A percentile compares a stretch with the other conserved stretches of the same genome.
These are phyloP conservation scores for Colletotrichum eleusines DNA, from an alignment of 2,329 filamentous ascomycete genomes.

Conservation along the genomic window DNA sequence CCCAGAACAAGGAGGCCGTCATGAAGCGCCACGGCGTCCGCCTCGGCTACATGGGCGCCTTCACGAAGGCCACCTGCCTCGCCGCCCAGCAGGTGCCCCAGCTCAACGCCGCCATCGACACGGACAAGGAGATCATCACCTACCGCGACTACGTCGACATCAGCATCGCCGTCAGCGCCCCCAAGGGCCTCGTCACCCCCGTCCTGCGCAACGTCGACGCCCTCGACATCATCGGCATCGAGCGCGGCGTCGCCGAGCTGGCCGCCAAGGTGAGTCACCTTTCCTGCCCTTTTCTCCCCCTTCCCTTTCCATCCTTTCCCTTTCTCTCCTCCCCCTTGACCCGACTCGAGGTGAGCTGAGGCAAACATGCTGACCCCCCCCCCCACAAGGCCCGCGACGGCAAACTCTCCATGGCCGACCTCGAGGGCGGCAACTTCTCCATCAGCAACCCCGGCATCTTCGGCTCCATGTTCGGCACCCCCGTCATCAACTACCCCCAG, in stretches of 20 bases:
- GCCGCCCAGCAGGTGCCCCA: constrained; percentile 77
- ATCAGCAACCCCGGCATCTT: constrained; percentile 88
- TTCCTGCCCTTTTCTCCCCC: too few relatives aligned
- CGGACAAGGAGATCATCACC: constrained; percentile 69
- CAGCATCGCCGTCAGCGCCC: constrained; percentile 79
- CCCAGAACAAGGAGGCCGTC: constrained; percentile 71
- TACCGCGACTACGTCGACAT: constrained; percentile 77
- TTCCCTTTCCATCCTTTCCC: too few relatives aligned
- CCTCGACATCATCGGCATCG: constrained; percentile 49
- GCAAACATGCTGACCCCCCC: background rate
- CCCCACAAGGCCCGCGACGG: constrained; percentile 70
- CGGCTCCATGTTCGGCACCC: constrained; percentile 63
- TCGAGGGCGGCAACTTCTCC: constrained; percentile 81
- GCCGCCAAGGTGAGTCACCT: constrained; percentile 69
- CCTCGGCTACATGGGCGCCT: constrained; percentile 81
- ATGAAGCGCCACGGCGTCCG: constrained; percentile 48
- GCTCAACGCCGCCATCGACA: constrained; percentile 72
- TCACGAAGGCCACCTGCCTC: constrained; percentile 77
- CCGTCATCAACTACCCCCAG: constrained; percentile 82
- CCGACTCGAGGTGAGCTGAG: too few relatives aligned
- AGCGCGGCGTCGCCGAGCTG: constrained; percentile 72
- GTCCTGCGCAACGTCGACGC: constrained; percentile 76
- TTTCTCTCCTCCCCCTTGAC: too few relatives aligned
- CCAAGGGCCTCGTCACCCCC: constrained; percentile 79
- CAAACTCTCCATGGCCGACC: constrained; percentile 82